A percentile compares a stretch with the other conserved stretches of the same genome.
Conservation (phyloP, 2,329 filamentous ascomycete species). For the Chrysoporthe puriensis region DNA sequence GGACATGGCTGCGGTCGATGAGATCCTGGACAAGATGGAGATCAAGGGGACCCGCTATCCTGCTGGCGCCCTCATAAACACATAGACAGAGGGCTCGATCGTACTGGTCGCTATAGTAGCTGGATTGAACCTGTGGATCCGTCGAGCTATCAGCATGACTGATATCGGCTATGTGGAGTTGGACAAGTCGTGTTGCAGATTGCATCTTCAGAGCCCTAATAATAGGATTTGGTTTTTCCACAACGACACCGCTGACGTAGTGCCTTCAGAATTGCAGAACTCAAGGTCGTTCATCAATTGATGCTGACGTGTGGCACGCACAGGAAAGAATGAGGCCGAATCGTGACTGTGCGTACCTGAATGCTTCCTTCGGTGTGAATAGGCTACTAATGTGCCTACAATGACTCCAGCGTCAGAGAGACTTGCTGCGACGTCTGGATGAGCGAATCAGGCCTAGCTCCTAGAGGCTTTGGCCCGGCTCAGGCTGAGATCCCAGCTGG, state of each 20-base stretch:
- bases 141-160: not conserved
- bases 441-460: too few species aligned
- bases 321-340: not conserved
- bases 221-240: conserved; percentile 26
- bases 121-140: not conserved
- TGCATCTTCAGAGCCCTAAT: conserved; percentile 23
- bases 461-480: too few species aligned
- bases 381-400: too few species aligned
- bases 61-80: conserved; percentile 40
- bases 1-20: conserved; percentile 56
- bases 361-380: too few species aligned
- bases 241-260: conserved; percentile 21
- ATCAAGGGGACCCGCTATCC: conserved; percentile 55
- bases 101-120: not conserved
- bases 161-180: not conserved
- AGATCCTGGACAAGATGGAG: conserved; percentile 51
- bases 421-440: not conserved
- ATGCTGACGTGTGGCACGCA: conserved; percentile 1
- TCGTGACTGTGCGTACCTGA: not conserved
- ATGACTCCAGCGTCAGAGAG: not conserved
- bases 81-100: conserved; percentile 22
- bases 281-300: conserved; percentile 29
- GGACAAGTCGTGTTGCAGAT: conserved; percentile 1
- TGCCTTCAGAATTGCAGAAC: conserved; percentile 32
- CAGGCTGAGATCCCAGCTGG: too few species aligned